Conservation (phyloP, 257 asterid species). For the Misopates orontium region DNA sequence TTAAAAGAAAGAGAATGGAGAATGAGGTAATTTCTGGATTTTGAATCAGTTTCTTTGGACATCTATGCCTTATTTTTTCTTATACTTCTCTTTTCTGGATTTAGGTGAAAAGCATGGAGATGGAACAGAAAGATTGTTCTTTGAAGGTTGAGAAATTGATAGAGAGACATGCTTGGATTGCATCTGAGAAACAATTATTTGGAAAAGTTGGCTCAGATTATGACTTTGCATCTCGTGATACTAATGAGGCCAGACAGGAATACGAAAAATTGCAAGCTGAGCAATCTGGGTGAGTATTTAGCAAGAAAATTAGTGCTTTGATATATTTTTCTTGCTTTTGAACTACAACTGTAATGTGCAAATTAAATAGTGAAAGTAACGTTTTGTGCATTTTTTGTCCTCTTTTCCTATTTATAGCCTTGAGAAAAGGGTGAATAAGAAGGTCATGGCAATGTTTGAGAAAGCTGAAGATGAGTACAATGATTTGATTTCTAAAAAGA, state of each 20-base stretch:
- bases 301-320: constrained; percentile 15
- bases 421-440: constrained; percentile 97
- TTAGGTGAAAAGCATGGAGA: constrained; percentile 90
- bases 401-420: constrained; percentile 51
- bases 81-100: constrained; percentile 19
- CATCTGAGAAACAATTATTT: constrained; percentile 92
- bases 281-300: constrained; percentile 75
- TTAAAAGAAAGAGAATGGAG: constrained; percentile 90
- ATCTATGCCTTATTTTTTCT: constrained; percentile 2
- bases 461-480: constrained; percentile 98
- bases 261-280: constrained; percentile 80
- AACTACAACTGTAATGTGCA: background rate
- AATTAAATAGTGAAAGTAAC: constrained; percentile 9
- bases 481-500: constrained; percentile 86
- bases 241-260: constrained; percentile 64
- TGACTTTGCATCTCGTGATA: constrained; percentile 81
- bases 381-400: constrained; percentile 24
- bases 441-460: constrained; percentile 98
- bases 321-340: background rate
- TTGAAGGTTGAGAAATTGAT: constrained; percentile 76
- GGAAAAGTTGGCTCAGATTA: constrained; percentile 92
- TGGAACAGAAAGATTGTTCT: constrained; percentile 84
- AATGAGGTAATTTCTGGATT: constrained; percentile 62
- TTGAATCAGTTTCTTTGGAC: constrained; percentile 20
- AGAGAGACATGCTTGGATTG: constrained; percentile 90